Evolutionary conservation across 306 rosid genomes (phyloP), one percentile per base, ranked within the genome.

Genomic region (Trifolium repens): DNA sequence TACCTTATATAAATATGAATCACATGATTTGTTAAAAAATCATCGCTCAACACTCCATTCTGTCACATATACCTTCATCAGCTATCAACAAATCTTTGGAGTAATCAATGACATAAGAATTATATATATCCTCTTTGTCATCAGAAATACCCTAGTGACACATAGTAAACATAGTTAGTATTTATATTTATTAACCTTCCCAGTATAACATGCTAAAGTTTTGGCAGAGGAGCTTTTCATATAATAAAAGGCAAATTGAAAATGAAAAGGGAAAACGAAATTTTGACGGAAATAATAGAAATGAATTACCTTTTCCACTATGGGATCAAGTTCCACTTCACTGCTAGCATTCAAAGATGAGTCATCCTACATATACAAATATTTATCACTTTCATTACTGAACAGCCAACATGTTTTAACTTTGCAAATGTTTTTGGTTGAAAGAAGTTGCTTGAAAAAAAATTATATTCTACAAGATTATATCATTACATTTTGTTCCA

Each of bases 21-120:
- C 22, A 37, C 3, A 9, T 75, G 72, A 69, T 52, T 37, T 55
- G 61, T 17, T 42, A 15, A 76, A 42, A 43, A 65, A 72, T 53
- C 12, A 13, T 42, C 34, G 70, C 8, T 78, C 27, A 57, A 44
- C 22, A 57, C 27, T 57, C 71, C 24, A 69, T 73, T 67, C 52
- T 46, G 6, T 43, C 27, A 7, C 44, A 77, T 83, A 49, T 71
- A 88, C 97, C 96, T 84, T 89, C 83, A 16, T 80, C 59, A 67
- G 71, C 72, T 37, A 70, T 50, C 69, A 81, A 72, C 67, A 73
- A n/a, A 27, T 65, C 67, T 42, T 73, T 43, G 7, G 66, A 74
- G 76, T 53, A 68, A 71, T 68, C 54, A 52, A 17, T 49, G 13
- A 27, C 78, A 57, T n/a, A 8, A 11, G 79, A 82, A 63, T 67